Conservation (phyloP, 495 filamentous ascomycete species). For the Neurospora sp. region DNA sequence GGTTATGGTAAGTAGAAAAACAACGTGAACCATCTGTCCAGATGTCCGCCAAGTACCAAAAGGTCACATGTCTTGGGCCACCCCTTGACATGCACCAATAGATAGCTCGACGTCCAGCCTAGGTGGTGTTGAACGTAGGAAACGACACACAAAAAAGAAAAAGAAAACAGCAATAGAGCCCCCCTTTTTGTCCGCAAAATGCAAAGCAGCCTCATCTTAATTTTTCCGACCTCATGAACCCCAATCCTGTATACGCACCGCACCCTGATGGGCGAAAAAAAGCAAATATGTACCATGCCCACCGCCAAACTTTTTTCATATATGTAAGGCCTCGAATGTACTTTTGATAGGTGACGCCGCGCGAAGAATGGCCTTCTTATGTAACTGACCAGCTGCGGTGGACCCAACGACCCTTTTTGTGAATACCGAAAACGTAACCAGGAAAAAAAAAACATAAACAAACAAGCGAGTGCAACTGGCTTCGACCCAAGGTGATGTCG, state of each 20-base stretch:
- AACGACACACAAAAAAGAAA: neutral
- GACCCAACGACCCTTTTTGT: constrained; percentile 10
- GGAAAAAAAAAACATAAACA: neutral
- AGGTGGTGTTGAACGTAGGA: neutral
- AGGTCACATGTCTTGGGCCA: neutral
- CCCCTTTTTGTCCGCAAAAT: constrained; percentile 11
- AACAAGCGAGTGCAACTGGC: neutral
- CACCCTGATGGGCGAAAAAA: constrained; percentile 6
- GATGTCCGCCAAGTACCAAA: neutral
- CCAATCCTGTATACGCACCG: constrained; percentile 3
- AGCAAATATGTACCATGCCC: constrained; percentile 15
- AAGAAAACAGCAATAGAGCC: constrained; percentile 7
- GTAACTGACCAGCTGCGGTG: neutral
- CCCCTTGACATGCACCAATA: neutral
- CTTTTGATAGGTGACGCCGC: neutral
- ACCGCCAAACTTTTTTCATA: constrained; percentile 18
- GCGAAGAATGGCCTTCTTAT: neutral
- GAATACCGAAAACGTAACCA: neutral
- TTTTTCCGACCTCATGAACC: constrained; percentile 18
- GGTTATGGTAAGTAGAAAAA: neutral
- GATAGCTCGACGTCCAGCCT: neutral
- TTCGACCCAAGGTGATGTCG: neutral
- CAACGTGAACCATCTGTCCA: neutral
- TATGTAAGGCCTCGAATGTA: neutral
- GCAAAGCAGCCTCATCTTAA: constrained; percentile 5